Conservation (phyloP, 108 stramenopile species). For the Fragilaria radians region DNA sequence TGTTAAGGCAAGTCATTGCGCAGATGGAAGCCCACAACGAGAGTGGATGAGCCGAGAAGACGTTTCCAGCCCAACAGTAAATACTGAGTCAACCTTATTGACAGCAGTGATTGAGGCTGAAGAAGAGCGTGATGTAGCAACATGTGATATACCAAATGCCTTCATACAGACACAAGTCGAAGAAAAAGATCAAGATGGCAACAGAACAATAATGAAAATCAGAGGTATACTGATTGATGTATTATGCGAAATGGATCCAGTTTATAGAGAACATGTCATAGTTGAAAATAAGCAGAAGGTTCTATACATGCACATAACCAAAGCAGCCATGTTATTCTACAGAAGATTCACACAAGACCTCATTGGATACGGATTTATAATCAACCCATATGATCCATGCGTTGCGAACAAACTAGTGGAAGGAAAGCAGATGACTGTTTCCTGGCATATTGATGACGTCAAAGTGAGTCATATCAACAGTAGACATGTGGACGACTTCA, state of each 20-base stretch:
- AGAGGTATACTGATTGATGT: too few species aligned
- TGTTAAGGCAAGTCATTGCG: constrained; percentile 16
- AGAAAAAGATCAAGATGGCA: constrained; percentile 11
- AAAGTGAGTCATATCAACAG: constrained; percentile 10
- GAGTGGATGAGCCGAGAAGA: constrained; percentile 20
- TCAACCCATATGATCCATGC: constrained; percentile 29
- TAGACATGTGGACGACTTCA: constrained; percentile 1
- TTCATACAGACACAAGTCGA: constrained; percentile 42
- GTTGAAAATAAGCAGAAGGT: too few species aligned
- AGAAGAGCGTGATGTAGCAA: constrained; percentile 24
- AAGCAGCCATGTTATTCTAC: constrained; percentile 31
- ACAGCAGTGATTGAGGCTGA: constrained; percentile 6
- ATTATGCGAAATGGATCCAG: too few species aligned
- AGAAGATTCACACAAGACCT: too few species aligned
- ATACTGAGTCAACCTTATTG: constrained; percentile 19
- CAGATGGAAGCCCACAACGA: constrained; percentile 26
- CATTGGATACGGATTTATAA: too few species aligned
- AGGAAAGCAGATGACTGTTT: constrained; percentile 21
- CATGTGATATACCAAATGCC: constrained; percentile 35
- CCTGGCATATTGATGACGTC: constrained; percentile 24
- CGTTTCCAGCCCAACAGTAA: constrained; percentile 23
- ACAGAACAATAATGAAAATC: constrained; percentile 14
- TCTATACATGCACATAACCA: too few species aligned
- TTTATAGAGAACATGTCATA: too few species aligned
- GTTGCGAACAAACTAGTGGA: constrained; percentile 20